phyloP scores from a whole-genome alignment of 495 filamentous ascomycete species.

The Aspergillus campestris region DNA sequence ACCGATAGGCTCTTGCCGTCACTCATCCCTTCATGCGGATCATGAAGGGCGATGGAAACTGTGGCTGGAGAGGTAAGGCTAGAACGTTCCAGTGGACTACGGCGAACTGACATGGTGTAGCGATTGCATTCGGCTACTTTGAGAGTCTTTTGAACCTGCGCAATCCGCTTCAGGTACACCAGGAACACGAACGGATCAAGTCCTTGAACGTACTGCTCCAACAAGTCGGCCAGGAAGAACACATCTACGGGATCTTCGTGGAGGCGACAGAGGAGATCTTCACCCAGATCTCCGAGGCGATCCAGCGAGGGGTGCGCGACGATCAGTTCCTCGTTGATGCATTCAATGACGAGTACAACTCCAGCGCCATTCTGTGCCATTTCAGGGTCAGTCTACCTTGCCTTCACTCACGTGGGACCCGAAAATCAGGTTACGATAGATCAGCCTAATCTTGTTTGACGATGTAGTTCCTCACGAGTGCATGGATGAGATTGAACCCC shows the following conservation, averaged over 20 bases:
- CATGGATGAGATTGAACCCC: slow-evolving; percentile 73
- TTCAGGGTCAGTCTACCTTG: slow-evolving; percentile 44
- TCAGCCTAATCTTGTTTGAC: background rate
- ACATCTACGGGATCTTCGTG: slow-evolving; percentile 76
- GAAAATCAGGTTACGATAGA: slow-evolving; percentile 2
- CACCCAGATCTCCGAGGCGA: slow-evolving; percentile 41
- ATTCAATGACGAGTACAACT: slow-evolving; percentile 64
- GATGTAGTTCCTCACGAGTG: slow-evolving; percentile 66
- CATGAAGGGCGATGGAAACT: slow-evolving; percentile 89
- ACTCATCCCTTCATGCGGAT: slow-evolving; percentile 84
- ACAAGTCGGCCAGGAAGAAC: slow-evolving; percentile 54
- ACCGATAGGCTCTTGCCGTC: slow-evolving; percentile 59
- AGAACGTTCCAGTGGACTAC: slow-evolving; percentile 13
- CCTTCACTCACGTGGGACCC: too few species aligned
- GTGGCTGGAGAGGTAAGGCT: slow-evolving; percentile 85
- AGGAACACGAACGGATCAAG: slow-evolving; percentile 62
- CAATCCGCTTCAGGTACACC: slow-evolving; percentile 53
- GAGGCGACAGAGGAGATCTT: slow-evolving; percentile 65
- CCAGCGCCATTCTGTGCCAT: slow-evolving; percentile 67
- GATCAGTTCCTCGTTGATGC: slow-evolving; percentile 55
- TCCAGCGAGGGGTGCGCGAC: slow-evolving; percentile 47
- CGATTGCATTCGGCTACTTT: slow-evolving; percentile 88
- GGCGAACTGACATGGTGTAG: slow-evolving; percentile 37
- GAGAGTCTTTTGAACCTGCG: slow-evolving; percentile 66
- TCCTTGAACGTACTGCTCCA: slow-evolving; percentile 63